Evolutionary conservation across 352 stramenopile genomes (phyloP), one percentile per base, ranked within the genome.

Genomic region (Phytopythium ostracodes): DNA sequence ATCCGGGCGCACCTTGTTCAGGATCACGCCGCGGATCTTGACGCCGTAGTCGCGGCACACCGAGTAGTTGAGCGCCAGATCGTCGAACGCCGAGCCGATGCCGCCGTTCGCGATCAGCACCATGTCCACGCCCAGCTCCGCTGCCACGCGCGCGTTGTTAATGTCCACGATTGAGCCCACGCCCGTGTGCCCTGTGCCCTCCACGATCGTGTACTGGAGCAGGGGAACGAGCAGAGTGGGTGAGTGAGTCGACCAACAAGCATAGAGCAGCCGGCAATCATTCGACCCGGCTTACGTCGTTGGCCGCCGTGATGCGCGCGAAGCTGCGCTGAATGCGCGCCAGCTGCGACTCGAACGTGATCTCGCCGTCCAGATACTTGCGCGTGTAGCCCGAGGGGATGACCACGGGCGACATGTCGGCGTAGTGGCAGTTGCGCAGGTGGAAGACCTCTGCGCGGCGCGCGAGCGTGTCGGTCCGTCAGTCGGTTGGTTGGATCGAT

Each of bases 141-240:
- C 82, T 2, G 95, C 96, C 25, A 98, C 94, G 59, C 96, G 87
- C 56, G 96, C 96, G 74, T 99, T 99, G 73, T 97, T 98, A 54
- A 97, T 86, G 79, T 95, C 87, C 24, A 99, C 93, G 72, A 98
- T 98, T 40, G 89, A 98, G 29, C 96, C 96, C n/a, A 99, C 96
- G 50, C 93, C 96, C 38, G 90, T 98, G 74, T 99, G 96, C 14
- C 96, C 84, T 38, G 84, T 93, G 60, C 84, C 84, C 75, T 93
- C 84, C 22, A 93, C 84, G 22, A 93, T 77, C 25, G 84, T 93
- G 68, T 88, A 93, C 80, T 89, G 27, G n/a, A n/a, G n/a, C n/a
- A 7, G 12, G 22, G 22, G 2, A 29, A 12, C 11, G 17, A 5
- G 17, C 0, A 42, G 36, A 42, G 5, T 6, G 36, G 54, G 18